Conservation (phyloP, 2,329 filamentous ascomycete genomes). For the Clarireedia monteithiana region DNA sequence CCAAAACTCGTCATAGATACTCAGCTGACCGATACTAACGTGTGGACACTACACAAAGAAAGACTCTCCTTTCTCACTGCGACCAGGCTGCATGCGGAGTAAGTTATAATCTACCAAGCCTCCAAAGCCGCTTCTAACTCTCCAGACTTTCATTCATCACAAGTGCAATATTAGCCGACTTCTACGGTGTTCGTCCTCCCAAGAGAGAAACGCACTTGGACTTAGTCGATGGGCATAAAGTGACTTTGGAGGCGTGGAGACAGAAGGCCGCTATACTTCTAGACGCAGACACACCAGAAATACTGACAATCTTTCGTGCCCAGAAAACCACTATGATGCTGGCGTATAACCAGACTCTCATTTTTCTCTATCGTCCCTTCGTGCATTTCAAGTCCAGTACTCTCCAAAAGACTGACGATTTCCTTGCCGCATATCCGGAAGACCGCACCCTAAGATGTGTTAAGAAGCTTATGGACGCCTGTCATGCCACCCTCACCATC, state of each 20-base stretch:
- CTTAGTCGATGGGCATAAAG: not conserved
- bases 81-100: not conserved
- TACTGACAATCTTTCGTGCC: not conserved
- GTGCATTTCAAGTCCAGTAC: not conserved
- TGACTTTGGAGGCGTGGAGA: not conserved
- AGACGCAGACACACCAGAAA: not conserved
- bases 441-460: not conserved
- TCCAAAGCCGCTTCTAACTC: not conserved
- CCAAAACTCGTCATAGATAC: not conserved
- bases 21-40: not conserved
- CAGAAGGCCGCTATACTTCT: not conserved
- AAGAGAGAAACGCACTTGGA: not conserved
- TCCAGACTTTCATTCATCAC: not conserved
- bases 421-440: not conserved
- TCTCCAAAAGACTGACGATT: not conserved
- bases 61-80: not conserved
- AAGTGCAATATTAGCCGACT: not conserved
- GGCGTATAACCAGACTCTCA: not conserved
- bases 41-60: not conserved
- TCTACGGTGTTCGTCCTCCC: not conserved
- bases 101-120: not conserved
- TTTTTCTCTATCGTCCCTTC: not conserved
- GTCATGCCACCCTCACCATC: not conserved
- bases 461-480: not conserved
- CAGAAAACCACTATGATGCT: not conserved